Percentiles rank a stretch among this genome's conserved stretches.
Evolutionary conservation across 768 basidiomycete species (phyloP).

Genomic region (Tylopilus plumbeoviolaceoides): DNA sequence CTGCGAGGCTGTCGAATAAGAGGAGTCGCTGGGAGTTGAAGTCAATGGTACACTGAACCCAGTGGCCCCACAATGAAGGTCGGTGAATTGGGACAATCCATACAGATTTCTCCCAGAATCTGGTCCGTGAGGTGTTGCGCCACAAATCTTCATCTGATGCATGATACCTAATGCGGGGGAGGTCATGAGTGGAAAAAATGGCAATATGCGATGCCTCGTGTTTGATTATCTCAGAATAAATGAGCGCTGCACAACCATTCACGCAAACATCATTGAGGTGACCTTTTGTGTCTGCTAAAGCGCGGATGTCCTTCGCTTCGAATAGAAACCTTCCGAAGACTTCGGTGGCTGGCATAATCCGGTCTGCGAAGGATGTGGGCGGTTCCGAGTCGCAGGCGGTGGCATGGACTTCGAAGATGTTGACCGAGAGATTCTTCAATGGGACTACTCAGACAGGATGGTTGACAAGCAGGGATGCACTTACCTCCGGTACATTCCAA

Average conservation of each 20-base stretch:
- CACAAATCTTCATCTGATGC: slow-evolving; percentile 19
- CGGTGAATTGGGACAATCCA: slow-evolving; percentile 24
- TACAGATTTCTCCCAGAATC: slow-evolving; percentile 29
- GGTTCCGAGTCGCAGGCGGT: too few relatives aligned
- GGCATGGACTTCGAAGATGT: too few relatives aligned
- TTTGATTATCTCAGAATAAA: too few relatives aligned
- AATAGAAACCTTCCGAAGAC: neutral
- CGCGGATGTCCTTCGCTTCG: slow-evolving; percentile 1
- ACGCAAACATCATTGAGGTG: slow-evolving; percentile 10
- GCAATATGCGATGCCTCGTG: too few relatives aligned
- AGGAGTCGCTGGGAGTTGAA: neutral
- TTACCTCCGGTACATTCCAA: too few relatives aligned
- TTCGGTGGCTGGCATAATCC: neutral
- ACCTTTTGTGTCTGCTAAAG: neutral
- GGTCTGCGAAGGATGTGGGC: too few relatives aligned
- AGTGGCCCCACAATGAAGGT: neutral
- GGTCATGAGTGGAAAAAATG: slow-evolving; percentile 5
- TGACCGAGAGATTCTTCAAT: too few relatives aligned
- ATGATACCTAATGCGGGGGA: neutral
- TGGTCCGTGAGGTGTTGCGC: slow-evolving; percentile 3
- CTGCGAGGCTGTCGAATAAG: slow-evolving; percentile 1
- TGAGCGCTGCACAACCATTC: slow-evolving; percentile 9
- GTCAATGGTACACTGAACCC: neutral
- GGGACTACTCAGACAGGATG: too few relatives aligned
- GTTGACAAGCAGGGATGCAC: too few relatives aligned